Evolutionary conservation across 176 grass and related monocot species (phyloP), one percentile per base, ranked within the genome.

Genomic region (Tillandsia leiboldiana): DNA sequence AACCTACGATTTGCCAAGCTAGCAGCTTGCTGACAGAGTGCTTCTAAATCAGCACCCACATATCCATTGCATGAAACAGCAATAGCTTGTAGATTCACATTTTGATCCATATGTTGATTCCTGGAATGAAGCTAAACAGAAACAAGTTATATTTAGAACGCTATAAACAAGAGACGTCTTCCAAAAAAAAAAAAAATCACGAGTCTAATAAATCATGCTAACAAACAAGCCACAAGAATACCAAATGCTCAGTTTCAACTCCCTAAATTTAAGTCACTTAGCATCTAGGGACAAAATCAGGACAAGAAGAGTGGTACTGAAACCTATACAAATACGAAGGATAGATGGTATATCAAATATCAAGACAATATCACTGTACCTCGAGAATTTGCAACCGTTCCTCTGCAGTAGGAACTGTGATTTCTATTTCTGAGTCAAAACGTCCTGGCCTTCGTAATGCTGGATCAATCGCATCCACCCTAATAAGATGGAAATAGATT

Each of bases 401-500:
- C 78, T 92, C 86, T 29, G 74, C 51, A 1, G 81, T 87, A 58
- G 93, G 93, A 90, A 92, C 77, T 75, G 81, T 79, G 18, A 92
- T 79, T 70, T 97, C 86, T 76, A 97, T 73, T 72, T 96, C 93
- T 52, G 79, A 87, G 48, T 97, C 93, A 77, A 97, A 97, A 64
- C 86, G 86, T 24, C 93, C 93, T 66, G 81, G 79, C 72, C 93
- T 87, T 78, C 89, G 81, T 78, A 97, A 33, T 71, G 93, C 93
- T 79, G 89, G 84, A 81, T 97, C 93, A 64, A 97, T 87, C 4
- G 57, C 93, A 77, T 97, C 86, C 33, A 97, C 79, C 74, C 93
- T 97, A 74, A 65, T 22, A 74, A 82, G 11, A 57, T 66, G 63
- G 18, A 51, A 72, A 59, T 18, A 10, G 15, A 23, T 18, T n/a